Evolutionary conservation across 179 eudicot species (phyloP).

Genomic region (Beta lomatogona): DNA sequence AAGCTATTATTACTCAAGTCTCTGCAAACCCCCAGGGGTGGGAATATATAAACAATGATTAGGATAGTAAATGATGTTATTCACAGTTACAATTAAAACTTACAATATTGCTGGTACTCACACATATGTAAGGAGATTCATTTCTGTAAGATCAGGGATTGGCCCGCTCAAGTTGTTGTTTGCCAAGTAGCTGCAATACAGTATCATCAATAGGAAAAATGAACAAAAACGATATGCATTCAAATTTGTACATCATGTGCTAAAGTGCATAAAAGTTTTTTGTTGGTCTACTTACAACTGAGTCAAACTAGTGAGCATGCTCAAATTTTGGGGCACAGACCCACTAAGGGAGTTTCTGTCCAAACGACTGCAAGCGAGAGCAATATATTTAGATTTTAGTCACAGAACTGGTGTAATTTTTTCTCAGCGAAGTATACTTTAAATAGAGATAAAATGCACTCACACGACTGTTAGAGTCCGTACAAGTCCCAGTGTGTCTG

Average conservation of each 20-base stretch:
- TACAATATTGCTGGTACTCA: slow-evolving; percentile 31
- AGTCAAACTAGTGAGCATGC: slow-evolving; percentile 34
- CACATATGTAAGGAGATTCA: slow-evolving; percentile 45
- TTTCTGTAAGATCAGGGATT: slow-evolving; percentile 40
- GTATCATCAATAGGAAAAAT: slow-evolving; percentile 1
- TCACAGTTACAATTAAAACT: background rate
- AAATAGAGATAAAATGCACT: slow-evolving; percentile 42
- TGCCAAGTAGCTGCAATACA: slow-evolving; percentile 41
- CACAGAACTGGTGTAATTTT: background rate
- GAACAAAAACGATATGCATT: background rate
- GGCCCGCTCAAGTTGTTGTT: slow-evolving; percentile 41
- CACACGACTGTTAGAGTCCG: slow-evolving; percentile 58
- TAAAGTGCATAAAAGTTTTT: background rate
- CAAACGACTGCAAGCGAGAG: slow-evolving; percentile 46
- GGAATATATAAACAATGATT: background rate
- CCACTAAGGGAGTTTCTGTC: slow-evolving; percentile 53
- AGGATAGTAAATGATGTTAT: background rate
- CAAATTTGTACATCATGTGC: background rate
- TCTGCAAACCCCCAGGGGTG: slow-evolving; percentile 45
- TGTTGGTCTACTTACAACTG: slow-evolving; percentile 47
- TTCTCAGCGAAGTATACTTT: background rate
- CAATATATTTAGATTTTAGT: slow-evolving; percentile 11
- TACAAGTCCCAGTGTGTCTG: slow-evolving; percentile 50
- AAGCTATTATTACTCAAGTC: slow-evolving; percentile 82
- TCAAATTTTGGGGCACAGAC: slow-evolving; percentile 43